Evolutionary conservation across 2,329 filamentous ascomycete genomes (phyloP).

Genomic region (Graphiopsis chlorocephala): DNA sequence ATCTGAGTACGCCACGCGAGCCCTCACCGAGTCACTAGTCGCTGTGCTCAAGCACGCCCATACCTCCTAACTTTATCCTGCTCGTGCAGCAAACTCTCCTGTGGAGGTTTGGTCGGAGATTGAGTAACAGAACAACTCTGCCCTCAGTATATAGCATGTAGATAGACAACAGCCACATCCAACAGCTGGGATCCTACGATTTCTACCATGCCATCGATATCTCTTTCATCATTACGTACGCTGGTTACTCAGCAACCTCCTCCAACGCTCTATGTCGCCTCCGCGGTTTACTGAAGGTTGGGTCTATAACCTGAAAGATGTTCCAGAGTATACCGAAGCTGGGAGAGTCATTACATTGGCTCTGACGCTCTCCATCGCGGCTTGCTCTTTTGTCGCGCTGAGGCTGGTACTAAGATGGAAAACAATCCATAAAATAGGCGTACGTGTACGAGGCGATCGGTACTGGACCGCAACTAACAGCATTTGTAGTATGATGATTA

Average conservation of each 20-base stretch:
- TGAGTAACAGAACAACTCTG: background rate
- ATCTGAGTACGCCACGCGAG: background rate
- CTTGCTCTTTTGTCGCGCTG: conserved; percentile 13
- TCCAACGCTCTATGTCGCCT: background rate
- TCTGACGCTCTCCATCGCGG: conserved; percentile 12
- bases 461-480: background rate
- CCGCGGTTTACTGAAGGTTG: background rate
- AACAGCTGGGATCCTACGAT: background rate
- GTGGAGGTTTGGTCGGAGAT: background rate
- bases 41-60: background rate
- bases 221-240: background rate
- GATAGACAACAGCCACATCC: background rate
- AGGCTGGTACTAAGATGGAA: conserved; percentile 13
- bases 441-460: background rate
- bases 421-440: conserved; percentile 13
- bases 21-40: background rate
- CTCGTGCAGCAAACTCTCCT: background rate
- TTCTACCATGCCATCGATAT: background rate
- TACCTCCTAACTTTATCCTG: background rate
- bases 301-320: conserved; percentile 17
- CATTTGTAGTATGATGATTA: background rate
- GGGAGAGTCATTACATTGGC: conserved; percentile 17
- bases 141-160: background rate
- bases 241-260: background rate
- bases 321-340: conserved; percentile 14